phyloP scores from a whole-genome alignment of 2,329 filamentous ascomycete species.

The Septoria linicola region DNA sequence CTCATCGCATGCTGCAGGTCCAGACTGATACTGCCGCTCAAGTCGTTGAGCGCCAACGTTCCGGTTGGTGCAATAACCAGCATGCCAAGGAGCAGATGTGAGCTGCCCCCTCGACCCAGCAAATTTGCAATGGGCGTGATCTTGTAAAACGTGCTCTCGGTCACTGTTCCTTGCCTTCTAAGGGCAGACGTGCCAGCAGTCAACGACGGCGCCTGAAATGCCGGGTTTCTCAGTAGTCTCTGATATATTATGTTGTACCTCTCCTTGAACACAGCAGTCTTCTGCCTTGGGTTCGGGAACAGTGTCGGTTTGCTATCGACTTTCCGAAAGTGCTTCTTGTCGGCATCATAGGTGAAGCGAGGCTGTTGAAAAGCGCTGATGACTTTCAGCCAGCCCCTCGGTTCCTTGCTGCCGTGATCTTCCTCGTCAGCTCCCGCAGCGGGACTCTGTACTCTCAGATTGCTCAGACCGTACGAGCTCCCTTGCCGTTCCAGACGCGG shows the following conservation, averaged over 20 bases:
- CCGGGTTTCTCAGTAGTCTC: constrained; percentile 85
- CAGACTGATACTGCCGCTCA: constrained; percentile 82
- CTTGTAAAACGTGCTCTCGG: constrained; percentile 71
- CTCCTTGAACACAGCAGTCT: constrained; percentile 83
- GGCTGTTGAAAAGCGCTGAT: constrained; percentile 85
- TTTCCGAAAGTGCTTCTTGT: constrained; percentile 87
- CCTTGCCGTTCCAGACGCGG: constrained; percentile 55
- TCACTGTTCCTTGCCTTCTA: constrained; percentile 45
- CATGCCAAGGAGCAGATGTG: constrained; percentile 83
- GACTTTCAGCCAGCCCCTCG: constrained; percentile 79
- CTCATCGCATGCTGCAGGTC: constrained; percentile 78
- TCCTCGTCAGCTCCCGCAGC: constrained; percentile 48
- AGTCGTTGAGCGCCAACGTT: constrained; percentile 76
- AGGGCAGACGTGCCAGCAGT: constrained; percentile 48
- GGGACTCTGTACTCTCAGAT: constrained; percentile 47
- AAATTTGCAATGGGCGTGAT: constrained; percentile 81
- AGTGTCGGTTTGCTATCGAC: constrained; percentile 43
- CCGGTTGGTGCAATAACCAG: constrained; percentile 79
- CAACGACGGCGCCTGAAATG: constrained; percentile 81
- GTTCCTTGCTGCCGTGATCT: constrained; percentile 62
- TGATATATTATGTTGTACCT: constrained; percentile 91
- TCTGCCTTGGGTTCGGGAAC: constrained; percentile 74
- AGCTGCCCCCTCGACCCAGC: constrained; percentile 75
- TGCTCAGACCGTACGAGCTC: constrained; percentile 60
- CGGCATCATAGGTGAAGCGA: constrained; percentile 69